Percentiles rank a stretch among this genome's conserved stretches.
These are phyloP conservation scores for Gossypium longicalyx DNA, from an alignment of 345 rosid genomes.

Conservation along the genomic window DNA sequence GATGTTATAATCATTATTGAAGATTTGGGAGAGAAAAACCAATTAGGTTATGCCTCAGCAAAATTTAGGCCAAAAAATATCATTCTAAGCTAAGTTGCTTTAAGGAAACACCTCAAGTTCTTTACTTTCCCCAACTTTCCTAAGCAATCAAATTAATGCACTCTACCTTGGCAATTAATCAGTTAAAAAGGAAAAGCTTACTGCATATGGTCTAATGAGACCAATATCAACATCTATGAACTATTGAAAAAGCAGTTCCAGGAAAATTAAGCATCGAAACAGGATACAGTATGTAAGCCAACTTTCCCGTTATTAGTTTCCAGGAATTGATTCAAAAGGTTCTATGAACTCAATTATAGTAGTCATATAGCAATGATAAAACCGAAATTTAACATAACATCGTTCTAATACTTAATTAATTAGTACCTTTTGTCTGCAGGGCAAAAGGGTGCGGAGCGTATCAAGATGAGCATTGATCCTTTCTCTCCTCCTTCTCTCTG, in stretches of 20 bases:
- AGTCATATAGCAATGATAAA: not conserved
- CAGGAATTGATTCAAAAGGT: not conserved
- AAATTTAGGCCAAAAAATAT: not conserved
- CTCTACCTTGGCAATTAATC: not conserved
- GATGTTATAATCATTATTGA: not conserved
- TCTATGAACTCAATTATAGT: not conserved
- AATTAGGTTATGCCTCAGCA: no score
- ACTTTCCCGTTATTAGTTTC: not conserved
- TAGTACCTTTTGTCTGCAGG: conserved; percentile 49
- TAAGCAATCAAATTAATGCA: not conserved
- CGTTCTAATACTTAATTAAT: not conserved
- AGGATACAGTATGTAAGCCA: not conserved
- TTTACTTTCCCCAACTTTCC: not conserved
- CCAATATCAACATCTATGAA: not conserved
- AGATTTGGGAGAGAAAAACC: no score
- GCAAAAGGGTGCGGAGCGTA: conserved; percentile 54
- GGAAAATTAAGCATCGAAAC: not conserved
- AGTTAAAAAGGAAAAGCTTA: not conserved
- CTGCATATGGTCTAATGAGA: not conserved
- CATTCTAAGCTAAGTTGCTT: not conserved
- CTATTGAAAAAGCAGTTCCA: not conserved
- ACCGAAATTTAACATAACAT: not conserved
- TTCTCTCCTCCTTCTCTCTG: conserved; percentile 75
- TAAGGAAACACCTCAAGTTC: not conserved
- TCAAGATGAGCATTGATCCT: conserved; percentile 72